phyloP scores from a whole-genome alignment of 1,139 yeast species.

The Yamadazyma sp. region DNA sequence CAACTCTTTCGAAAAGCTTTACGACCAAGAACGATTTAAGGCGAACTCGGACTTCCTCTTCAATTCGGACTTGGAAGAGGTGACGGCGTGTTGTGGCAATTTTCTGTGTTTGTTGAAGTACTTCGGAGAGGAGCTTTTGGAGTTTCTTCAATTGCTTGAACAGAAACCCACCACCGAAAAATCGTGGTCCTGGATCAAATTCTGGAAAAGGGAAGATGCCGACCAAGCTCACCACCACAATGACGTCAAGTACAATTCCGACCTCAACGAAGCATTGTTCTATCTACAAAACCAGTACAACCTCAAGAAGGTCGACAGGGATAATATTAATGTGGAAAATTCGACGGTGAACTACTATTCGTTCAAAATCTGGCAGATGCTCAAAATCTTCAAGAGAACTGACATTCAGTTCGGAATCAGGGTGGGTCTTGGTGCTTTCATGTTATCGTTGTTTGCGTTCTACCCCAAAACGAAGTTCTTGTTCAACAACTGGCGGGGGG shows the following conservation, averaged over 20 bases:
- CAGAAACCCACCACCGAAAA: constrained; percentile 21
- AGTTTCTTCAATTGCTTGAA: constrained; percentile 48
- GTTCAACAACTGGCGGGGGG: constrained; percentile 72
- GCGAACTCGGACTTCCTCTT: constrained; percentile 34
- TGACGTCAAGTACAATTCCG: constrained; percentile 11
- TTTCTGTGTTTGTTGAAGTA: constrained; percentile 66
- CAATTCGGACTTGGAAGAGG: constrained; percentile 71
- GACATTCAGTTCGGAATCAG: constrained; percentile 80
- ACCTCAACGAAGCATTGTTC: constrained; percentile 38
- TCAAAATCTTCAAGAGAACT: constrained; percentile 46
- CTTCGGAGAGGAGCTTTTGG: constrained; percentile 57
- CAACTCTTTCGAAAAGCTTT: constrained; percentile 56
- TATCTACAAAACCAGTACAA: constrained; percentile 34
- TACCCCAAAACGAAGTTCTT: constrained; percentile 51
- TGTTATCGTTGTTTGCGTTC: constrained; percentile 68
- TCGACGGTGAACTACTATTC: constrained; percentile 12
- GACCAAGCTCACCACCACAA: neutral
- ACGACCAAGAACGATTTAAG: constrained; percentile 57
- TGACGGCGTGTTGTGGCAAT: constrained; percentile 84
- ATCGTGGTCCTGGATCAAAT: constrained; percentile 54
- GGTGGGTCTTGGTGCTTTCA: constrained; percentile 76
- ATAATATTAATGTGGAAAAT: constrained; percentile 10
- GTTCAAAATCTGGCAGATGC: constrained; percentile 30
- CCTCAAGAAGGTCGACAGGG: constrained; percentile 7
- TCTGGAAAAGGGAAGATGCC: constrained; percentile 36